These are phyloP conservation scores for Starmera quercuum DNA, from an alignment of 805 yeast genomes.

Conservation along the genomic window DNA sequence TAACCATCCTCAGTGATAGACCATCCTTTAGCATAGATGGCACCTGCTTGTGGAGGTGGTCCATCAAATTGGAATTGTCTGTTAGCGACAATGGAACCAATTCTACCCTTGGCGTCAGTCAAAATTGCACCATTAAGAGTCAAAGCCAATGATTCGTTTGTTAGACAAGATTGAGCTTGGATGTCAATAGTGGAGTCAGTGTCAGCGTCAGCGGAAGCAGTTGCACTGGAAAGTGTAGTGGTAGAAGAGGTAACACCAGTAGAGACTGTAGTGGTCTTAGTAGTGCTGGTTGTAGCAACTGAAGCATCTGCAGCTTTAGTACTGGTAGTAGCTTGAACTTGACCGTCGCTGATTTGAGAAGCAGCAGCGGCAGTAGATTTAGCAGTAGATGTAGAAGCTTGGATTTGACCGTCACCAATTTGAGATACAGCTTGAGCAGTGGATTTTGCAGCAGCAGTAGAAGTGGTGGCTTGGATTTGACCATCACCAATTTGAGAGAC, in stretches of 20 bases:
- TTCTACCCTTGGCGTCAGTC: constrained; percentile 54
- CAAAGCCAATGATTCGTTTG: constrained; percentile 46
- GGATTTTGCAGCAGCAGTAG: constrained; percentile 5
- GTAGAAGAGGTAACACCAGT: constrained; percentile 15
- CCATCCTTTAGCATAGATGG: constrained; percentile 68
- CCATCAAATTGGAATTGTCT: constrained; percentile 84
- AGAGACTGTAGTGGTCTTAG: constrained; percentile 20
- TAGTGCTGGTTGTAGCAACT: neutral
- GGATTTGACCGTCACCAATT: constrained; percentile 57
- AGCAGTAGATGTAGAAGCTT: constrained; percentile 26
- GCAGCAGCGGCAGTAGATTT: constrained; percentile 21
- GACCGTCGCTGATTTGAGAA: constrained; percentile 41
- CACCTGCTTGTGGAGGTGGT: constrained; percentile 79
- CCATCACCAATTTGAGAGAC: constrained; percentile 14
- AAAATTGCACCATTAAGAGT: constrained; percentile 42
- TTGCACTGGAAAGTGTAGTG: constrained; percentile 13
- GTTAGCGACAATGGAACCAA: constrained; percentile 76
- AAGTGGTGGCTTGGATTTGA: constrained; percentile 17
- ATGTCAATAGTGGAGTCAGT: constrained; percentile 16
- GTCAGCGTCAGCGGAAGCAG: constrained; percentile 10
- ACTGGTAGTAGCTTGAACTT: constrained; percentile 33
- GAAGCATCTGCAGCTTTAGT: constrained; percentile 14
- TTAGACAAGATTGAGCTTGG: constrained; percentile 34
- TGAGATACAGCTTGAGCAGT: constrained; percentile 31
- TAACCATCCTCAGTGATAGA: constrained; percentile 42